Base-by-base conservation (phyloP, 1,139 yeast genomes). In the Candida sp. region DNA sequence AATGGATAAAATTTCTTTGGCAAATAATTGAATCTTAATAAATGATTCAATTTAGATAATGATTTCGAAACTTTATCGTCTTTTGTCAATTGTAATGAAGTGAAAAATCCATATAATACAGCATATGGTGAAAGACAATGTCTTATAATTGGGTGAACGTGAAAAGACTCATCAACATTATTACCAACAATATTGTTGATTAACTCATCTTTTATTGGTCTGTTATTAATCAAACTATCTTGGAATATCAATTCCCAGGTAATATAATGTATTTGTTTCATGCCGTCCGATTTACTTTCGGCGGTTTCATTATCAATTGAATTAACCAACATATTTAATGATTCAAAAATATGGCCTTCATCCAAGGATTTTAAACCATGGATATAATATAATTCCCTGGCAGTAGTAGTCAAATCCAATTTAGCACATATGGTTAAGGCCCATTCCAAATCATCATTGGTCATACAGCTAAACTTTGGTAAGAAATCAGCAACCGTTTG, bases 381-480 rank as follows among this genome's bases (percentile, higher is more conserved):
- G 21, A 58, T 60, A 47, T 74, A 69, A 56, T 73, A 80, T 12
- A 81, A 63, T 37, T 69, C 66, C 49, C 73, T 72, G 1, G 87
- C 81, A 7, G 87, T 80, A 4, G 73, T 62, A n/a, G 79, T 70
- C 39, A 76, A 58, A 36, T 67, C 67, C 36, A 73, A 58, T 43
- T 67, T 64, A 35, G 77, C 71, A 52, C 81, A 76, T 19, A 74
- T 70, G 1, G 87, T 78, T 42, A 87, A 66, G 27, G 85, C 80
- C 95, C 95, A 87, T 58, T 87, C 95, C 49, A 85, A 71, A 54
- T 87, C 96, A 55, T 85, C 93, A 53, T 83, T 84, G 5, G 83
- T 77, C 40, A 73, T 65, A 54, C 81, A 81, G 35, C 80, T 70
- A 54, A 73, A 84, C 15, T 67, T 65, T 7, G 91, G 90, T 33